phyloP scores from a whole-genome alignment of 177 flowering plant species.

The Tripterygium wilfordii region DNA sequence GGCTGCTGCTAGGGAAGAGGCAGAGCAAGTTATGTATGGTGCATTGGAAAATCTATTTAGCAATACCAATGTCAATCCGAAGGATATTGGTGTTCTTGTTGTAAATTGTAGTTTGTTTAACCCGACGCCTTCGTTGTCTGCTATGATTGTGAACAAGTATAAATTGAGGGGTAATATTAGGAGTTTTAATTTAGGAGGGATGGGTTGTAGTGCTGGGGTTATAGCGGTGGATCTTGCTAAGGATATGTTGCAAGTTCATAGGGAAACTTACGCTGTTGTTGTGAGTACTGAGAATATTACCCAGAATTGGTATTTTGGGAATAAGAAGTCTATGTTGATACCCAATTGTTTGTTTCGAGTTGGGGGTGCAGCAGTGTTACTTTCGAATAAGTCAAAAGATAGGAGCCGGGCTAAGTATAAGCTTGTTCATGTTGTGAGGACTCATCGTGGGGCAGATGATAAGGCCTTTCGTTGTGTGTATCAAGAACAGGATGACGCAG shows the following conservation, averaged over 20 bases:
- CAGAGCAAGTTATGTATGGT: conserved; percentile 68
- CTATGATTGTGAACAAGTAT: conserved; percentile 73
- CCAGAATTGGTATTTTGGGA: conserved; percentile 76
- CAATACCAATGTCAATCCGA: conserved; percentile 42
- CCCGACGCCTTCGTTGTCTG: conserved; percentile 69
- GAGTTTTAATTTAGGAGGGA: conserved; percentile 68
- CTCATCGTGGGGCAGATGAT: conserved; percentile 58
- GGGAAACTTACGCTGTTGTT: conserved; percentile 71
- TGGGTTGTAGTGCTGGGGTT: conserved; percentile 80
- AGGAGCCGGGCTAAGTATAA: conserved; percentile 49
- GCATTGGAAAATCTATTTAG: conserved; percentile 47
- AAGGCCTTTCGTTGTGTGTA: conserved; percentile 61
- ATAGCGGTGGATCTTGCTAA: conserved; percentile 62
- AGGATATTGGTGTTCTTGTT: conserved; percentile 62
- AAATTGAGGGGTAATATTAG: conserved; percentile 60
- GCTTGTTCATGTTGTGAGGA: conserved; percentile 63
- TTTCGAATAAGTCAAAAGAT: conserved; percentile 51
- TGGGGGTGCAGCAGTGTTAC: conserved; percentile 63
- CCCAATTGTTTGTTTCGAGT: conserved; percentile 74
- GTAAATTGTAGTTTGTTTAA: conserved; percentile 76
- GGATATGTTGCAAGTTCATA: conserved; percentile 60
- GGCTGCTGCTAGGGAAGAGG: conserved; percentile 63
- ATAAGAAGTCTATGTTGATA: conserved; percentile 66
- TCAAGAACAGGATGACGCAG: conserved; percentile 56
- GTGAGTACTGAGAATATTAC: conserved; percentile 79